Percentiles rank a stretch among this genome's conserved stretches.
phyloP scores from a whole-genome alignment of 306 rosid species.

The Urtica urens region DNA sequence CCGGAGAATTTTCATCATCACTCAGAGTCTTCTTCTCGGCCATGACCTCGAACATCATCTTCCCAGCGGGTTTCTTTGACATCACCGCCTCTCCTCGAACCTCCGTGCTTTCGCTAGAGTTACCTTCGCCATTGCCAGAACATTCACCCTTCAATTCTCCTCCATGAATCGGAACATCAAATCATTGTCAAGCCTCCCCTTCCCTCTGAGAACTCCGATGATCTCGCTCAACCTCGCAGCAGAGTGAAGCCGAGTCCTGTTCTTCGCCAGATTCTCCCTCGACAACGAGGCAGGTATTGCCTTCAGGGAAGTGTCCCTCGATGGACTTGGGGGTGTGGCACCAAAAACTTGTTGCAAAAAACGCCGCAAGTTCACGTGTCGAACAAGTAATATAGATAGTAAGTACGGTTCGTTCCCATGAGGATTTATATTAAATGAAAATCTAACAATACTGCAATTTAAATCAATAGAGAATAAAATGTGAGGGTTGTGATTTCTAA shows the following conservation, averaged over 20 bases:
- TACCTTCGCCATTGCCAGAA: conserved; percentile 30
- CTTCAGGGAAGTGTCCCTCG: conserved; percentile 46
- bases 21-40: conserved; percentile 59
- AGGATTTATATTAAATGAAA: too few relatives aligned
- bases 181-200: conserved; percentile 62
- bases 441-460: too few relatives aligned
- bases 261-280: conserved; percentile 75
- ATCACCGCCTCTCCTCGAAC: conserved; percentile 60
- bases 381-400: too few relatives aligned
- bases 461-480: too few relatives aligned
- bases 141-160: conserved; percentile 64
- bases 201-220: conserved; percentile 65
- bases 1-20: too few relatives aligned
- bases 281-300: conserved; percentile 55
- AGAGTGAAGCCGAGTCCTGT: conserved; percentile 54
- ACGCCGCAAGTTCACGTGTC: too few relatives aligned
- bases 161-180: conserved; percentile 51
- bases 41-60: conserved; percentile 73
- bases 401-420: too few relatives aligned
- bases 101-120: too few relatives aligned
- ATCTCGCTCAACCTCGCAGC: conserved; percentile 53
- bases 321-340: conserved; percentile 73
- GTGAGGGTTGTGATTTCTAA: too few relatives aligned
- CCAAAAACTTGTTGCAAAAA: too few relatives aligned
- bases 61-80: conserved; percentile 72